Conservation (phyloP, 1,284 basidiomycete species). For the Leccinum fallax region DNA sequence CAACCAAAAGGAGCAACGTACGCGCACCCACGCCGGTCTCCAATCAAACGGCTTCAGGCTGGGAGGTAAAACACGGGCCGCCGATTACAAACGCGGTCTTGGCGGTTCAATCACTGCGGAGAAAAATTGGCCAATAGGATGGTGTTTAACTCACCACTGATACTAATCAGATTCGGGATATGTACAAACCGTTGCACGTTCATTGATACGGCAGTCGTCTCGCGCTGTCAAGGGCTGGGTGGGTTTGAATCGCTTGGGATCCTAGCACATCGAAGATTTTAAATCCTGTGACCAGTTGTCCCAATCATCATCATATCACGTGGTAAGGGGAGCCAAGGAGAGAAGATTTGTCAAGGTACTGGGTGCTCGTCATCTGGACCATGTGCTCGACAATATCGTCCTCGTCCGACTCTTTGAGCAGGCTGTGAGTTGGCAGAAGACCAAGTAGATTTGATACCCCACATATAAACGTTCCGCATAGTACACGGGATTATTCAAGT, state of each 20-base stretch:
- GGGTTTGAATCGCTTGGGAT: neutral
- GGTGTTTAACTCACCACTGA: neutral
- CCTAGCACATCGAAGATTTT: neutral
- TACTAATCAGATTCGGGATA: neutral
- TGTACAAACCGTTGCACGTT: neutral
- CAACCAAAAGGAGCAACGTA: neutral
- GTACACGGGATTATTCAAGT: neutral
- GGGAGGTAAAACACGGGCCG: neutral
- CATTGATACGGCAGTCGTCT: neutral
- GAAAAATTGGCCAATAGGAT: neutral
- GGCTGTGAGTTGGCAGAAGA: neutral
- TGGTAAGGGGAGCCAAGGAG: neutral
- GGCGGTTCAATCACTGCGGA: neutral
- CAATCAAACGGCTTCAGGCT: neutral
- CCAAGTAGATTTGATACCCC: neutral
- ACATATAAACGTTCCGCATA: neutral
- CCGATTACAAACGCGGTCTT: constrained; percentile 6
- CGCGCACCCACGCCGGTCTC: constrained; percentile 6
- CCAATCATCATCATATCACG: constrained; percentile 1
- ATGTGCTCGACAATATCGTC: neutral
- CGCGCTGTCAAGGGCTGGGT: neutral
- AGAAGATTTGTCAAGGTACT: neutral
- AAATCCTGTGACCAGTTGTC: neutral
- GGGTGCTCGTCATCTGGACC: neutral
- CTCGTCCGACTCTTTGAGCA: neutral